Percentiles rank a stretch among this genome's conserved stretches.
Conservation (phyloP, 495 filamentous ascomycete genomes). For the Hyaloscypha bicolor region DNA sequence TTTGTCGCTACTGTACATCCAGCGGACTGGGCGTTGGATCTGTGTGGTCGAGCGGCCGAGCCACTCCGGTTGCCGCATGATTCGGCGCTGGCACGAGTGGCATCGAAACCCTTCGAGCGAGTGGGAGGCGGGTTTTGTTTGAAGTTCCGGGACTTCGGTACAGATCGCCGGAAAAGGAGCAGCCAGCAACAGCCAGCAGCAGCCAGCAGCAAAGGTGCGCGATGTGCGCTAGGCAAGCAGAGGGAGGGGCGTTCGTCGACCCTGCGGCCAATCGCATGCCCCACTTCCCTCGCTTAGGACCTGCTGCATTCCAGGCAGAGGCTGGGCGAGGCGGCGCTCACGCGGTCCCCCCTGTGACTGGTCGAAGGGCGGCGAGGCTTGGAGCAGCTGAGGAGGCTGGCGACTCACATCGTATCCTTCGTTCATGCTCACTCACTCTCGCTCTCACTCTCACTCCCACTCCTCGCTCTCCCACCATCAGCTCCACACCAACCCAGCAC, state of each 20-base stretch:
- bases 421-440: not conserved
- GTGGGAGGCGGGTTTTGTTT: conserved; percentile 2
- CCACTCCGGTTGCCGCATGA: not conserved
- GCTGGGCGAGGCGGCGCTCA: not conserved
- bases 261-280: not conserved
- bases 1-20: not conserved
- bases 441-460: no score
- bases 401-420: not conserved
- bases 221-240: conserved; percentile 12
- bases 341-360: not conserved
- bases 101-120: not conserved
- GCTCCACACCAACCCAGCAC: not conserved
- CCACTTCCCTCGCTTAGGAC: not conserved
- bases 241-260: conserved; percentile 17
- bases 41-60: not conserved
- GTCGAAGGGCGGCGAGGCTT: not conserved
- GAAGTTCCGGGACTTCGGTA: conserved; percentile 26
- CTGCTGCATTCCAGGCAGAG: not conserved
- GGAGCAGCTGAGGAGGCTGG: not conserved
- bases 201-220: not conserved
- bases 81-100: no score
- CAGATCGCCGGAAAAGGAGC: conserved; percentile 17
- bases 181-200: no score
- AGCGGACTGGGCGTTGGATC: not conserved
- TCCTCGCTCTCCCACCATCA: not conserved